Percentiles rank a stretch among this genome's conserved stretches.
Evolutionary conservation across 2,329 filamentous ascomycete species (phyloP).

Genomic region (Coniella lustricola): DNA sequence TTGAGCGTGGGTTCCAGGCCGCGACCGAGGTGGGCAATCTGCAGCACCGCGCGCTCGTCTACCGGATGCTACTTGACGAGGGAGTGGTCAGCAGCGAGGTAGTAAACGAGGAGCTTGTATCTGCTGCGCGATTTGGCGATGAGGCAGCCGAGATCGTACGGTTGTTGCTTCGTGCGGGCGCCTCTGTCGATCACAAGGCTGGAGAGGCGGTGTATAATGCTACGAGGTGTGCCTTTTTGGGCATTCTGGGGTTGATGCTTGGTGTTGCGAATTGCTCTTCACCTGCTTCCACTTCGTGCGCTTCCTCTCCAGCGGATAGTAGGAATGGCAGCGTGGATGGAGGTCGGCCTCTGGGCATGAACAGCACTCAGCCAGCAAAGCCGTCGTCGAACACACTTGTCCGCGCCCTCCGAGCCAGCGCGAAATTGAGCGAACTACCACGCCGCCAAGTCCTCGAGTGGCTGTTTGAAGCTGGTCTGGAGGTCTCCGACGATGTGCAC

Average conservation of each 20-base stretch:
- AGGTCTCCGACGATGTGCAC: constrained; percentile 42
- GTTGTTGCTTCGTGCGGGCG: constrained; percentile 45
- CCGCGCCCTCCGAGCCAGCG: constrained; percentile 46
- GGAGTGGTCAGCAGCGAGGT: constrained; percentile 41
- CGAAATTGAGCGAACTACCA: constrained; percentile 41
- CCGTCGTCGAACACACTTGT: constrained; percentile 41
- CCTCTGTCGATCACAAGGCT: constrained; percentile 46
- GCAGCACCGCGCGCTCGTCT: constrained; percentile 40
- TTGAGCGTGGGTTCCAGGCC: constrained; percentile 47
- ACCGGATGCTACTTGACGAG: constrained; percentile 42
- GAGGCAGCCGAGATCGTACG: constrained; percentile 40
- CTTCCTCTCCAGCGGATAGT: constrained; percentile 34
- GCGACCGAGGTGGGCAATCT: constrained; percentile 47
- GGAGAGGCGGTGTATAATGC: constrained; percentile 51
- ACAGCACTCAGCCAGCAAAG: constrained; percentile 17
- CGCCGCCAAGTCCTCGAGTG: constrained; percentile 41
- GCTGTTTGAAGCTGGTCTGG: constrained; percentile 45
- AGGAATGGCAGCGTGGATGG: constrained; percentile 13
- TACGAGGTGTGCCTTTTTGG: constrained; percentile 42
- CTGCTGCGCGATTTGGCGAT: constrained; percentile 44
- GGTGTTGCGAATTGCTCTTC: constrained; percentile 16
- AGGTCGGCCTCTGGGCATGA: too few species aligned
- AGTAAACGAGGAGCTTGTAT: constrained; percentile 46
- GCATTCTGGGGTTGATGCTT: constrained; percentile 44
- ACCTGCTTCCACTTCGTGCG: constrained; percentile 25